Evolutionary conservation across 495 filamentous ascomycete species (phyloP), one percentile per base, ranked within the genome.

Genomic region (Penicillium cosmopolitanum): DNA sequence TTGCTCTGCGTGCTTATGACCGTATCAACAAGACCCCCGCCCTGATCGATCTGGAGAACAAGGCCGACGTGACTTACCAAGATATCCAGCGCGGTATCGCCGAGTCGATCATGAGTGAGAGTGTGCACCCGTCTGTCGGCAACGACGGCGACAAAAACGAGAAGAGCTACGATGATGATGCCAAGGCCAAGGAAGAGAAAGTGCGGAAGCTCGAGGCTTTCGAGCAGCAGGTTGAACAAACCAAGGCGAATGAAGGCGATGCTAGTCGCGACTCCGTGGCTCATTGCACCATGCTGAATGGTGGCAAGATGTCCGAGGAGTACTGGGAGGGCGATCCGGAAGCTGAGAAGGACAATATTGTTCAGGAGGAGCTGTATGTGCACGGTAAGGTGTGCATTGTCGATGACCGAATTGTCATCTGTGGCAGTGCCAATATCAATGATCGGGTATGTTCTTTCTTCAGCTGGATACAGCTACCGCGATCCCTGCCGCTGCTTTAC

Each of bases 351-450:
- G 84, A 89, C 23, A 92, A 95, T 63, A 91, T 96, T 75, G 85
- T 97, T 50, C 93, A 97, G 66, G 94, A 98, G 70, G 92, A 98
- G 77, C 82, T 97, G 1, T 98, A 97, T 63, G 84, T 97, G 38
- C 94, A 98, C 68, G 89, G 85, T 40, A 97, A 97, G 73, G 80
- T 95, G 34, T 81, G 91, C 58, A 96, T 96, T 61, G 90, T 87
- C 13, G 93, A 97, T 66, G 92, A 97, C 67, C 81, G 84, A 38
- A 82, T 89, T 38, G 87, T 86, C 23, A 88, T 97, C 56, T 96
- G 93, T 68, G 94, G 94, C 15, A 89, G 85, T 53, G 88, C 89
- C 42, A 97, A 98, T 71, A 85, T 98, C 71, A 97, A 98, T 65
- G 94, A 97, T 67, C 85, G 95, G 50, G 82, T 85, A 76, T 73